phyloP scores from a whole-genome alignment of 768 basidiomycete genomes.

The Lactarius quietus region DNA sequence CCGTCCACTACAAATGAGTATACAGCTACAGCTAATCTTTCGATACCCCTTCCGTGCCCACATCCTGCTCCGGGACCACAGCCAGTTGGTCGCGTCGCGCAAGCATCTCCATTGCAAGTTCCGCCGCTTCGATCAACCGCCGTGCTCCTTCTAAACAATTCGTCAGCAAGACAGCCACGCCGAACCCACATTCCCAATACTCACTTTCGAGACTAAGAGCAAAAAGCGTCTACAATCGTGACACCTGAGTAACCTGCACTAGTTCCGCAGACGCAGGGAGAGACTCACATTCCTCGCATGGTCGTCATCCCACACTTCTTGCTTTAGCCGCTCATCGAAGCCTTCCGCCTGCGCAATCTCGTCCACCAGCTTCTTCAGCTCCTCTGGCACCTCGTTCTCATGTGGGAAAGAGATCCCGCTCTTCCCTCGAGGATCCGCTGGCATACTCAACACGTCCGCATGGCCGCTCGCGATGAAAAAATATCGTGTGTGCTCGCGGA shows the following conservation, averaged over 20 bases:
- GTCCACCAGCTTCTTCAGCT: slow-evolving; percentile 39
- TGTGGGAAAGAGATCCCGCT: slow-evolving; percentile 3
- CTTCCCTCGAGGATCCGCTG: not conserved
- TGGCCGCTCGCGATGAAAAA: slow-evolving; percentile 28
- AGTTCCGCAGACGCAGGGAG: not conserved
- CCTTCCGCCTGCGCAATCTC: slow-evolving; percentile 38
- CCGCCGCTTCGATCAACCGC: slow-evolving; percentile 35
- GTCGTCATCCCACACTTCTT: slow-evolving; percentile 42
- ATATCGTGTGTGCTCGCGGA: slow-evolving; percentile 42
- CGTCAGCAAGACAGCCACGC: not conserved
- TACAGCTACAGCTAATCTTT: too few species aligned
- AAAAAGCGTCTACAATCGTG: slow-evolving; percentile 37
- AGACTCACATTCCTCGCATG: slow-evolving; percentile 42
- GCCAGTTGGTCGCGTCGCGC: slow-evolving; percentile 33
- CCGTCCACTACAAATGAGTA: too few species aligned
- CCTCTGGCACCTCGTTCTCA: slow-evolving; percentile 25
- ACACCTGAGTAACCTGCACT: not conserved
- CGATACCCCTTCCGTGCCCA: not conserved
- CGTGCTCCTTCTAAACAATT: slow-evolving; percentile 33
- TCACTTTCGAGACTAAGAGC: slow-evolving; percentile 47
- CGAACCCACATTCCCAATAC: slow-evolving; percentile 20
- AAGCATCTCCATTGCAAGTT: slow-evolving; percentile 33
- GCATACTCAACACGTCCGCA: slow-evolving; percentile 17
- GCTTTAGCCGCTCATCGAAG: slow-evolving; percentile 35
- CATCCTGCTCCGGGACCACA: not conserved